phyloP scores from a whole-genome alignment of 208 protist species.

The Crithidia fasciculata region DNA sequence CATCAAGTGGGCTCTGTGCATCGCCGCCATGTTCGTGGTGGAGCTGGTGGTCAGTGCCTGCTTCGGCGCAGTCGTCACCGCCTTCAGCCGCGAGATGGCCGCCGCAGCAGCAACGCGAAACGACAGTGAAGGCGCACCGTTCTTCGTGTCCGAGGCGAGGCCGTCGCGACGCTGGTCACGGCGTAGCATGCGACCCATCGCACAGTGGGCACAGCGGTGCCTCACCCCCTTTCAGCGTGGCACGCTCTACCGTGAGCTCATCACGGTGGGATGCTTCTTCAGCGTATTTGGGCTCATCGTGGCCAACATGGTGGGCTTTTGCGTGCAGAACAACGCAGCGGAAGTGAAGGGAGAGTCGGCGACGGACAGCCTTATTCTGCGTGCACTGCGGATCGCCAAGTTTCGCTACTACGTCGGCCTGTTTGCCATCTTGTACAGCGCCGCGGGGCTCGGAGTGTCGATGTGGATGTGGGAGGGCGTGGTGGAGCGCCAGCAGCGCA shows the following conservation, averaged over 20 bases:
- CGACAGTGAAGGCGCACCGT: not conserved
- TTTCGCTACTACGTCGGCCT: not conserved
- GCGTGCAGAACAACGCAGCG: constrained; percentile 9
- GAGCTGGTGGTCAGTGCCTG: constrained; percentile 50
- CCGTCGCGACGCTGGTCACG: not conserved
- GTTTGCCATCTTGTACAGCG: constrained; percentile 12
- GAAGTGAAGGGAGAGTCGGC: no score
- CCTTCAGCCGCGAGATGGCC: constrained; percentile 35
- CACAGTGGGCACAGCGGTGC: not conserved
- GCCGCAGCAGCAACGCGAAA: not conserved
- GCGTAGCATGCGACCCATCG: not conserved
- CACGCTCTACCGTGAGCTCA: constrained; percentile 22
- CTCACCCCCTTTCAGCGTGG: constrained; percentile 11
- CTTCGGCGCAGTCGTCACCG: constrained; percentile 16
- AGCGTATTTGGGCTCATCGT: constrained; percentile 51
- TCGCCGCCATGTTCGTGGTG: constrained; percentile 53
- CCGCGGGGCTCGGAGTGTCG: not conserved
- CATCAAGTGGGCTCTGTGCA: constrained; percentile 72
- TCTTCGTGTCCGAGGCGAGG: not conserved
- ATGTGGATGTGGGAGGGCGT: constrained; percentile 9
- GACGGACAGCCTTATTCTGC: not conserved
- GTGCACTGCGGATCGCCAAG: not conserved
- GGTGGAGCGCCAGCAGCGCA: not conserved
- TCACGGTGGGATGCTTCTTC: constrained; percentile 29
- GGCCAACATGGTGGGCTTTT: constrained; percentile 56